Percentiles rank a stretch among this genome's conserved stretches.
Conservation (phyloP, 2,329 filamentous ascomycete genomes). For the Paracamarosporium sp. region DNA sequence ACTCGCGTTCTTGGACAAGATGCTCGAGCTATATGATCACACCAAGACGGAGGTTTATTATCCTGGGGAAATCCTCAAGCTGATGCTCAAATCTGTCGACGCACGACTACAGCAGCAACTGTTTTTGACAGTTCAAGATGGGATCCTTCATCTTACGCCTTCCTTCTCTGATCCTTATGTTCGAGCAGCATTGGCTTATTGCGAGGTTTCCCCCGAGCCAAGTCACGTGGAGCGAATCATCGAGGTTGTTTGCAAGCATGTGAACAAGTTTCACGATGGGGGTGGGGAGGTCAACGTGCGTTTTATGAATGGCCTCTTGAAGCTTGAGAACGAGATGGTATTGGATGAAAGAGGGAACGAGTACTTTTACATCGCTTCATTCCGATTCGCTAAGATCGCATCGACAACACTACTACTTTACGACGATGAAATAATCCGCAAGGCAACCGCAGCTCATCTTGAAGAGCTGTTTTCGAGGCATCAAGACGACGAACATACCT, state of each 20-base stretch:
- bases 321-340: slow-evolving; percentile 27
- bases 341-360: slow-evolving; percentile 24
- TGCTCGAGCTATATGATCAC: slow-evolving; percentile 41
- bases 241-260: slow-evolving; percentile 24
- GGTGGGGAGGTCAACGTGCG: slow-evolving; percentile 32
- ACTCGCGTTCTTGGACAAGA: slow-evolving; percentile 41
- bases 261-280: slow-evolving; percentile 22
- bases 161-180: slow-evolving; percentile 40
- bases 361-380: slow-evolving; percentile 29
- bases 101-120: slow-evolving; percentile 21
- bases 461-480: slow-evolving; percentile 27
- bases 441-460: slow-evolving; percentile 25
- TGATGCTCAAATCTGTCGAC: slow-evolving; percentile 33
- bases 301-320: slow-evolving; percentile 35
- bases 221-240: slow-evolving; percentile 27
- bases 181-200: slow-evolving; percentile 38
- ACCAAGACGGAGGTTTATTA: slow-evolving; percentile 38
- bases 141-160: slow-evolving; percentile 29
- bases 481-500: slow-evolving; percentile 19
- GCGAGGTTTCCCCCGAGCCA: slow-evolving; percentile 25
- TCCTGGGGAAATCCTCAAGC: slow-evolving; percentile 43
- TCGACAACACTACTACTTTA: slow-evolving; percentile 35
- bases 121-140: slow-evolving; percentile 36
- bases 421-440: slow-evolving; percentile 36
- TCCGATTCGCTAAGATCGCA: slow-evolving; percentile 25